Conservation (phyloP, 192 early-diverging fungal species). For the Jimgerdemannia lactiflua region DNA sequence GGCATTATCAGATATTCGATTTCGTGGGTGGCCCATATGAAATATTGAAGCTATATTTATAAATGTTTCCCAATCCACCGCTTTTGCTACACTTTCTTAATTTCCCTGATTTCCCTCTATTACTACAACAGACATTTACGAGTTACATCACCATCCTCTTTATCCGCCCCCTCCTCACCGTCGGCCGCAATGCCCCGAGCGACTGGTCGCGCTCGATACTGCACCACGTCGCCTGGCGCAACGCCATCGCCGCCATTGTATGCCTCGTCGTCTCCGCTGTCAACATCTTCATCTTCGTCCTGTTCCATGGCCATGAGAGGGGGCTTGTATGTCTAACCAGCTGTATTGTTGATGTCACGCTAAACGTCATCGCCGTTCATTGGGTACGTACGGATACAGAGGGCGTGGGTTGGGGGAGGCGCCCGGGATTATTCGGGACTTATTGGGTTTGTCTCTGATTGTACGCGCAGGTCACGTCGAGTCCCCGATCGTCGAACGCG, state of each 20-base stretch:
- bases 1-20: too few species aligned
- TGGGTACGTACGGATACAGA: slow-evolving; percentile 17
- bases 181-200: background rate
- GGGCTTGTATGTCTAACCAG: slow-evolving; percentile 45
- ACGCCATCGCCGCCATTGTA: slow-evolving; percentile 39
- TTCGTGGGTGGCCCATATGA: too few species aligned
- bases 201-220: slow-evolving; percentile 22
- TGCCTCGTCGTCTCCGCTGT: slow-evolving; percentile 34
- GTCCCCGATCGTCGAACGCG: too few species aligned
- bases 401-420: too few species aligned
- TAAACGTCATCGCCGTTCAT: slow-evolving; percentile 29
- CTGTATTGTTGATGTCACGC: slow-evolving; percentile 49
- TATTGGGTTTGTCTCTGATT: too few species aligned
- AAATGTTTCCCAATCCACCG: too few species aligned
- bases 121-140: slow-evolving; percentile 35
- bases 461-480: too few species aligned
- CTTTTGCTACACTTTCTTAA: too few species aligned
- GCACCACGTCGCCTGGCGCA: slow-evolving; percentile 38
- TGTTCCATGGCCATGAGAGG: slow-evolving; percentile 38
- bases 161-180: slow-evolving; percentile 22
- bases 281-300: slow-evolving; percentile 38
- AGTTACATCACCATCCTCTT: slow-evolving; percentile 34
- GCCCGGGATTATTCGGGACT: too few species aligned
- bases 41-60: too few species aligned
- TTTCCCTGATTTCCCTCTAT: too few species aligned